Evolutionary conservation across 1,284 basidiomycete species (phyloP).

Genomic region (Heterobasidion parviporum): DNA sequence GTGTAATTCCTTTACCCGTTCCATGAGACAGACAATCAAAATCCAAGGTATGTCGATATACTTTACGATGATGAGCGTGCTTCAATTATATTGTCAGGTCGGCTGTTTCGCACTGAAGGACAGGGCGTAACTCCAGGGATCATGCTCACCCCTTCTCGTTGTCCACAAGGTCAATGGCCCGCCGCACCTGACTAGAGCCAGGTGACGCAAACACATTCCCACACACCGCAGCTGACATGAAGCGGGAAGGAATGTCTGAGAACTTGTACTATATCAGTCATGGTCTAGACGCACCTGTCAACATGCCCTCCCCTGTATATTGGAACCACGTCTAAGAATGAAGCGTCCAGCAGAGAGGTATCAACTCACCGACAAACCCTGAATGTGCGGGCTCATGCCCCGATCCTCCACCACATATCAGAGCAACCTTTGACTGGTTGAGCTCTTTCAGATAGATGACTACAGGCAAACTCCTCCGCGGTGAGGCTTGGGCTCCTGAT

Average conservation of each 20-base stretch:
- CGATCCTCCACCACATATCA: slow-evolving; percentile 86
- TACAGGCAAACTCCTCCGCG: slow-evolving; percentile 17
- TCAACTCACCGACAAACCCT: slow-evolving; percentile 61
- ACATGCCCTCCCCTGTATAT: slow-evolving; percentile 61
- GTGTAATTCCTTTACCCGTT: slow-evolving; percentile 64
- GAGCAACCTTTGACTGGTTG: slow-evolving; percentile 63
- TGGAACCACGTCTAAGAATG: not conserved
- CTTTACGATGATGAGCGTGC: slow-evolving; percentile 83
- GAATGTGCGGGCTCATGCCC: slow-evolving; percentile 89
- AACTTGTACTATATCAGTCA: not conserved
- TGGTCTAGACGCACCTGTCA: slow-evolving; percentile 45
- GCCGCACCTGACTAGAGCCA: slow-evolving; percentile 74
- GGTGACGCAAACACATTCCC: slow-evolving; percentile 88
- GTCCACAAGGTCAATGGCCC: slow-evolving; percentile 72
- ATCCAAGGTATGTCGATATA: slow-evolving; percentile 19
- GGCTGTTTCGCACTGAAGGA: not conserved
- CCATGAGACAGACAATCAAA: no score
- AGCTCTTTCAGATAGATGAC: slow-evolving; percentile 54
- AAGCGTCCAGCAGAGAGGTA: not conserved
- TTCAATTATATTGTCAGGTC: slow-evolving; percentile 19
- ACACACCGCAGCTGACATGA: slow-evolving; percentile 63
- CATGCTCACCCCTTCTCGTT: slow-evolving; percentile 65
- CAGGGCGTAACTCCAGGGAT: not conserved
- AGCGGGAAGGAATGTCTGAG: not conserved
- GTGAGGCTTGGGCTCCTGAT: not conserved